Evolutionary conservation across 2,329 filamentous ascomycete genomes (phyloP).

Genomic region (Paradendryphiella salina): DNA sequence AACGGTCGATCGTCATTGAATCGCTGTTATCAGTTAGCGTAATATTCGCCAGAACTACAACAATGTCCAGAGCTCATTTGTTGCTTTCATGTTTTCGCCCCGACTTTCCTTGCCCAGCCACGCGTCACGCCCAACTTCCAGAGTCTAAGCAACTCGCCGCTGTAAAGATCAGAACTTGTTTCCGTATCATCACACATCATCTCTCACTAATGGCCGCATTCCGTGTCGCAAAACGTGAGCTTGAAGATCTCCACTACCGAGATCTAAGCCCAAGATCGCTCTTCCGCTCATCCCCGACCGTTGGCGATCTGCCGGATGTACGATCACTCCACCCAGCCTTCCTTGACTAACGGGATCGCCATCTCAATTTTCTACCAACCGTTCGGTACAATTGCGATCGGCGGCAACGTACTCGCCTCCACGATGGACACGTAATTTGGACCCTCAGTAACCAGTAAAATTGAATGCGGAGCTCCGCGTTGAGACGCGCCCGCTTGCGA

Average conservation of each 20-base stretch:
- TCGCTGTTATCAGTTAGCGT: background rate
- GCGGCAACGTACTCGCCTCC: background rate
- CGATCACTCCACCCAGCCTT: background rate
- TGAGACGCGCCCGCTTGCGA: background rate
- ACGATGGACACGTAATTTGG: background rate
- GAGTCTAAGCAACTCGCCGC: too few relatives aligned
- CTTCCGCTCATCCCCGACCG: too few relatives aligned
- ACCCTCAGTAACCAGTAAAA: background rate
- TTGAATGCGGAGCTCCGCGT: background rate
- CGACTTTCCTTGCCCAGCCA: background rate
- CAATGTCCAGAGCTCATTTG: background rate
- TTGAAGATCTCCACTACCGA: too few relatives aligned
- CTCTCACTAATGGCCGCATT: too few relatives aligned
- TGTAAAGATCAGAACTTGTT: too few relatives aligned
- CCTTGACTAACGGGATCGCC: background rate
- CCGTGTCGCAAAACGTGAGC: too few relatives aligned
- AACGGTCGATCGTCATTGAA: background rate
- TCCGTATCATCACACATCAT: too few relatives aligned
- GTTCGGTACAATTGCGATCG: background rate
- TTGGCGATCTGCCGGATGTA: background rate
- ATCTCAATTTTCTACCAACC: background rate
- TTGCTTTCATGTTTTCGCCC: background rate
- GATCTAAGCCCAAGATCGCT: too few relatives aligned
- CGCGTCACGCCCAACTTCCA: too few relatives aligned
- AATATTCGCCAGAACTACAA: background rate